Evolutionary conservation across 1,284 basidiomycete genomes (phyloP), one percentile per base, ranked within the genome.

Genomic region (Irpex rosettiformis): DNA sequence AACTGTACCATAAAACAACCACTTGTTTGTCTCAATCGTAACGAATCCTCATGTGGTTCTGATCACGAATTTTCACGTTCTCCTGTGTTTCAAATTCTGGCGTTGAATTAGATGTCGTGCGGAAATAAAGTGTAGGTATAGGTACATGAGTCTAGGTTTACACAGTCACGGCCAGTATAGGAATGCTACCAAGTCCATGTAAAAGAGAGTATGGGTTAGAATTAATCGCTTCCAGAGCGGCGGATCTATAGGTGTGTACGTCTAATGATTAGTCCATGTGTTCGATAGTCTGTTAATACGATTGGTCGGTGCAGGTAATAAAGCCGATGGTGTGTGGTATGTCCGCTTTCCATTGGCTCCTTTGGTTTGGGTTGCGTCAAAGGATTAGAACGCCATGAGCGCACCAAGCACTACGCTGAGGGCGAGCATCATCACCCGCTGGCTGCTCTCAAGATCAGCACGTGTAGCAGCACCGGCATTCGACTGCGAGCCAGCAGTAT

Each of bases 321-420:
- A 8, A 37, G 33, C 16, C 5, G 2, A 18, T 45, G 21, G 43
- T 8, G 16, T 18, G 21, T 45, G 21, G 43, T 37, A 37, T 37
- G 33, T n/a, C n/a, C n/a, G n/a, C n/a, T n/a, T n/a, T n/a, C n/a
- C n/a, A n/a, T n/a, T n/a, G n/a, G n/a, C n/a, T n/a, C n/a, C n/a
- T n/a, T n/a, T n/a, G n/a, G n/a, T n/a, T n/a, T n/a, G n/a, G n/a
- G n/a, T n/a, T 16, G 18, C 6, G 43, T 45, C 43, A n/a, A n/a
- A 11, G 43, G 43, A 27, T 51, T 22, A 51, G 48, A 51, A 51
- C 24, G 21, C 48, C 48, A 51, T 51, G 16, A 51, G 6, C 27
- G 48, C 48, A 7, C 48, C 48, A 27, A 51, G 48, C 27, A 51
- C 48, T 7, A 51, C 48, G 27, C 48, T 51, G 48, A 51, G 10